Evolutionary conservation across 2,329 filamentous ascomycete genomes (phyloP).

Genomic region (Aspergillus neoniger): DNA sequence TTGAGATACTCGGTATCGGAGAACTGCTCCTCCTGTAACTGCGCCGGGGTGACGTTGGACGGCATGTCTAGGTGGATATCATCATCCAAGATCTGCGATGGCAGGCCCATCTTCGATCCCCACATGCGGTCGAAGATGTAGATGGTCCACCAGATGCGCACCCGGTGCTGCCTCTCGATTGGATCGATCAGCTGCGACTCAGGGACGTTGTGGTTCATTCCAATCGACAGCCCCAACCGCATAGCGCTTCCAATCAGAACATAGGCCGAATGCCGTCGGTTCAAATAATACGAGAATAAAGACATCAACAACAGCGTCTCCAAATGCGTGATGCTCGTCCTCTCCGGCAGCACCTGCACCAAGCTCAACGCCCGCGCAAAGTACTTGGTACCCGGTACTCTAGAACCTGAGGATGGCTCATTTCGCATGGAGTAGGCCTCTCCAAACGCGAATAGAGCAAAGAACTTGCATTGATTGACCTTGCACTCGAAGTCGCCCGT

Average conservation of each 20-base stretch:
- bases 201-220: conserved; percentile 46
- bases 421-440: conserved; percentile 49
- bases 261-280: conserved; percentile 39
- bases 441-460: conserved; percentile 48
- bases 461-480: conserved; percentile 48
- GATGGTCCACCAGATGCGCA: conserved; percentile 44
- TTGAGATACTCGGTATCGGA: conserved; percentile 40
- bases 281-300: conserved; percentile 40
- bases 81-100: conserved; percentile 52
- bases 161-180: conserved; percentile 42
- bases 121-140: conserved; percentile 49
- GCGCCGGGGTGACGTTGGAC: conserved; percentile 32
- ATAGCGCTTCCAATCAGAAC: conserved; percentile 42
- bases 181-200: conserved; percentile 40
- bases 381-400: conserved; percentile 48
- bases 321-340: conserved; percentile 48
- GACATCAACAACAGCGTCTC: conserved; percentile 46
- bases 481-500: conserved; percentile 33
- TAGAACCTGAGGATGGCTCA: conserved; percentile 32
- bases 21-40: conserved; percentile 39
- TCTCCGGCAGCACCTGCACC: conserved; percentile 47
- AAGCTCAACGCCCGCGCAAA: conserved; percentile 46
- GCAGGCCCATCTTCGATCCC: conserved; percentile 53
- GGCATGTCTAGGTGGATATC: conserved; percentile 48
- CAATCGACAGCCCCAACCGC: conserved; percentile 46